Evolutionary conservation across 768 basidiomycete genomes (phyloP).

Genomic region (Cyclocybe aegerita): DNA sequence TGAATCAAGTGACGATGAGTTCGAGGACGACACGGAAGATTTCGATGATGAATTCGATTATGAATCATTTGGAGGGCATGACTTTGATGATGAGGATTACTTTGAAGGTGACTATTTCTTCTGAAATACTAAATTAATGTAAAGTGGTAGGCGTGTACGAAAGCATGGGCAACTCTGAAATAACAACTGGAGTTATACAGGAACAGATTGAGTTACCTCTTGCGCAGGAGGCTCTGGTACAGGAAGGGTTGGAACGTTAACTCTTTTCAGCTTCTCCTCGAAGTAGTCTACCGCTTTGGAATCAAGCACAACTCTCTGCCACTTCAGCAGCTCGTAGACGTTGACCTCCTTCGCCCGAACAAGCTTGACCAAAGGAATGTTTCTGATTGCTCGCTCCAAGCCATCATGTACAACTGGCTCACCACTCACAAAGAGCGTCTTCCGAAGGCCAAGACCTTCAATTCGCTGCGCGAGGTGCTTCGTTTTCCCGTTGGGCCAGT

Average conservation of each 20-base stretch:
- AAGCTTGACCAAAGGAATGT: constrained; percentile 69
- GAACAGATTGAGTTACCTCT: neutral
- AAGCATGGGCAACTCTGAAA: no score
- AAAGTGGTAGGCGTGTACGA: no score
- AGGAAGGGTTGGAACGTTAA: constrained; percentile 28
- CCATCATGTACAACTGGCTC: constrained; percentile 49
- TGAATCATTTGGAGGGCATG: constrained; percentile 5
- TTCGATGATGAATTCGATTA: constrained; percentile 10
- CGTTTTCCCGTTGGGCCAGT: constrained; percentile 76
- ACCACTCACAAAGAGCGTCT: constrained; percentile 78
- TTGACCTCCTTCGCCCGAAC: constrained; percentile 63
- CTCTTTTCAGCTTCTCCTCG: constrained; percentile 60
- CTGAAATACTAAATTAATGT: no score
- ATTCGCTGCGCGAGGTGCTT: constrained; percentile 63
- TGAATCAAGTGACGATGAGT: neutral
- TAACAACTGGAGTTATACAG: no score
- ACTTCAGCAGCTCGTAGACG: constrained; percentile 83
- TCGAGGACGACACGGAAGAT: constrained; percentile 2
- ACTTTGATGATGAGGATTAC: constrained; percentile 10
- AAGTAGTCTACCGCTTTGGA: constrained; percentile 78
- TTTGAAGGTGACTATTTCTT: constrained; percentile 4
- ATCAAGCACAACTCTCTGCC: constrained; percentile 82
- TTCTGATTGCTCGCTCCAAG: constrained; percentile 62
- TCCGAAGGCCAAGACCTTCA: constrained; percentile 61
- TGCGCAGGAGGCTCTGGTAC: constrained; percentile 13